Base-by-base conservation (phyloP, 1,139 yeast genomes). In the Suhomyces anneliseae region DNA sequence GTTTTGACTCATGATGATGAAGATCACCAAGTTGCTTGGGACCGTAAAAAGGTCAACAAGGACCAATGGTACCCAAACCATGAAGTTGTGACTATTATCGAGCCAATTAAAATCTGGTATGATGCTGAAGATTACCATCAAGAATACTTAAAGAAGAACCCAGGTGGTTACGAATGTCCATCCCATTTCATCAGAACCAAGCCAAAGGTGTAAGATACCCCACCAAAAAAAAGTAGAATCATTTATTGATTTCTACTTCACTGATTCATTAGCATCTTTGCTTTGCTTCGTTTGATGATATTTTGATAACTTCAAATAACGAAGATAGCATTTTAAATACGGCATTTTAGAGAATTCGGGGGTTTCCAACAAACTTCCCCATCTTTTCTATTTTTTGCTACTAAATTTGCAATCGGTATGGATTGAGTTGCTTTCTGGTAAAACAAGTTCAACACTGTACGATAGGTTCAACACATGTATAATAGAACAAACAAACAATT, bases 101-200 rank as follows among this genome's bases (percentile, higher is more conserved):
- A 81, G 58, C 87, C 89, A 12, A 77, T 89, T 45, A 66, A 74
- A 46, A 74, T 74, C 47, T 93, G 90, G 78, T 85, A 85, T 72
- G 97, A 92, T 61, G 98, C 98, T 15, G 99, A 93, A 67, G 90
- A 83, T 36, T 93, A 92, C 65, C 98, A 93, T 65, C 98, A 93
- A 63, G 62, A 78, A 51, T 93, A 93, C 65, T 74, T 92, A 60
- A 75, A 76, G 46, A 83, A 81, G 60, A 90, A 92, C 62, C 96
- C 97, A 1, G 69, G 72, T 5, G 97, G 97, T 4, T 88, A 90
- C 67, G 88, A 86, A 51, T 92, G 98, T 65, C 95, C 97, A 26
- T 83, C 92, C 6, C 98, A 92, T 62, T 90, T 78, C 46, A 52
- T 63, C 38, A 53, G 68, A 48, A 57, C 59, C 10, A 54, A 54